phyloP scores from a whole-genome alignment of 768 basidiomycete species.

The Trametes villosa region DNA sequence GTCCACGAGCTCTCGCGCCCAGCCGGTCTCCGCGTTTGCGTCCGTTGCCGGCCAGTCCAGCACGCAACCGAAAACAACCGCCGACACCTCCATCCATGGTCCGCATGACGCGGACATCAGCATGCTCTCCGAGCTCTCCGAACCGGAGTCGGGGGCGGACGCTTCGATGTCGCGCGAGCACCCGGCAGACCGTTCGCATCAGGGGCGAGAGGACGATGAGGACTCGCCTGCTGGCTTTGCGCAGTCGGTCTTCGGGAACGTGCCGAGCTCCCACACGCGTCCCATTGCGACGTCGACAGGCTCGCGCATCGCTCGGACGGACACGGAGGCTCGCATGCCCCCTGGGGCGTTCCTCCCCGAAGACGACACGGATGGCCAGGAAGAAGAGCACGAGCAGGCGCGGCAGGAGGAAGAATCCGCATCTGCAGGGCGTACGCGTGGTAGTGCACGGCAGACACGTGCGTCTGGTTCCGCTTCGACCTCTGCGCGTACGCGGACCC shows the following conservation, averaged over 20 bases:
- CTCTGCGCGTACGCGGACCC: slow-evolving; percentile 13
- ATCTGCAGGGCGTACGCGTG: slow-evolving; percentile 5
- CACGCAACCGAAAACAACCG: neutral
- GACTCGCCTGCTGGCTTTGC: slow-evolving; percentile 29
- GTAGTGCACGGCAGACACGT: neutral
- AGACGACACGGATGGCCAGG: slow-evolving; percentile 39
- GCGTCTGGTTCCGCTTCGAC: neutral
- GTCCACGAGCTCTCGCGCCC: slow-evolving; percentile 6
- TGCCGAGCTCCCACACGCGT: slow-evolving; percentile 3
- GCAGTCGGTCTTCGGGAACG: slow-evolving; percentile 36
- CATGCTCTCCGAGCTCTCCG: slow-evolving; percentile 24
- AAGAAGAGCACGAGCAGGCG: neutral
- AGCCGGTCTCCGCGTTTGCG: slow-evolving; percentile 15
- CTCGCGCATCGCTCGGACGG: slow-evolving; percentile 20
- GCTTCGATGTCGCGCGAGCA: slow-evolving; percentile 7
- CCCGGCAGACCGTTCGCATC: slow-evolving; percentile 27
- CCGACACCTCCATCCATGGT: slow-evolving; percentile 8
- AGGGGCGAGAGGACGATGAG: slow-evolving; percentile 27
- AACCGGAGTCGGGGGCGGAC: slow-evolving; percentile 10
- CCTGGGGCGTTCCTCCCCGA: slow-evolving; percentile 53
- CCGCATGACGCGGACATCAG: slow-evolving; percentile 21
- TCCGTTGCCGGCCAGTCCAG: slow-evolving; percentile 1
- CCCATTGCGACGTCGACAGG: slow-evolving; percentile 24
- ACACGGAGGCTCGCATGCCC: slow-evolving; percentile 36
- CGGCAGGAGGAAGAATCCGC: slow-evolving; percentile 1